phyloP scores from a whole-genome alignment of 2,329 filamentous ascomycete genomes.

The Penicillium sp. region DNA sequence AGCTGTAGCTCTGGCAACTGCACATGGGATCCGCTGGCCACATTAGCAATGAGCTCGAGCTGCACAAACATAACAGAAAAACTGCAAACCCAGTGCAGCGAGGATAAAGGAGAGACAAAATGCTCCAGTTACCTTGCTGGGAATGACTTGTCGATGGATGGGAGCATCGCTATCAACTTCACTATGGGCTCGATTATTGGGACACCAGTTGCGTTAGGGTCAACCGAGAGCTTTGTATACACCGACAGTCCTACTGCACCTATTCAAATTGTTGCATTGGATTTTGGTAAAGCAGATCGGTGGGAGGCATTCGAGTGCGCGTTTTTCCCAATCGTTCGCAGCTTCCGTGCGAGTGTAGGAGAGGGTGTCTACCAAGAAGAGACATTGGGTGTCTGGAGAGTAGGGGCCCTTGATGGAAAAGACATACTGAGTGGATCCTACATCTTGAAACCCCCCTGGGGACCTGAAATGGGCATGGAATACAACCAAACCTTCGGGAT shows the following conservation, averaged over 20 bases:
- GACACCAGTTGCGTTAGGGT: background rate
- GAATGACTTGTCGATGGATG: background rate
- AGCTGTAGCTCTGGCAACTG: slow-evolving; percentile 10
- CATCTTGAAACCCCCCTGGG: background rate
- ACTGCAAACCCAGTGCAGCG: background rate
- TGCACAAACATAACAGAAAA: background rate
- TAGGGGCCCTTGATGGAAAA: background rate
- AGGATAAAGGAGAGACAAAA: background rate
- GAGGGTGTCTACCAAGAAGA: background rate
- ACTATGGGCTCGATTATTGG: background rate
- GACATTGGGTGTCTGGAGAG: background rate
- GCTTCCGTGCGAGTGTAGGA: background rate
- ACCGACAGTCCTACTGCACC: background rate
- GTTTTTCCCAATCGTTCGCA: background rate
- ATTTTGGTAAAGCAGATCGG: background rate
- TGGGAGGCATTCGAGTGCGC: background rate
- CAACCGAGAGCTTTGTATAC: background rate
- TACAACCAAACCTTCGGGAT: background rate
- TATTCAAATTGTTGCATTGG: background rate
- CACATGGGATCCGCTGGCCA: slow-evolving; percentile 11
- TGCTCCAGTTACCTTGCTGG: background rate
- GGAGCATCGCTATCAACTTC: background rate
- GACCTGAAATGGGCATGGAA: background rate
- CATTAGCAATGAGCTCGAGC: background rate
- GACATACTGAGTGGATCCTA: background rate